Evolutionary conservation across 2,329 filamentous ascomycete species (phyloP).

Genomic region (Aureobasidium zeae): DNA sequence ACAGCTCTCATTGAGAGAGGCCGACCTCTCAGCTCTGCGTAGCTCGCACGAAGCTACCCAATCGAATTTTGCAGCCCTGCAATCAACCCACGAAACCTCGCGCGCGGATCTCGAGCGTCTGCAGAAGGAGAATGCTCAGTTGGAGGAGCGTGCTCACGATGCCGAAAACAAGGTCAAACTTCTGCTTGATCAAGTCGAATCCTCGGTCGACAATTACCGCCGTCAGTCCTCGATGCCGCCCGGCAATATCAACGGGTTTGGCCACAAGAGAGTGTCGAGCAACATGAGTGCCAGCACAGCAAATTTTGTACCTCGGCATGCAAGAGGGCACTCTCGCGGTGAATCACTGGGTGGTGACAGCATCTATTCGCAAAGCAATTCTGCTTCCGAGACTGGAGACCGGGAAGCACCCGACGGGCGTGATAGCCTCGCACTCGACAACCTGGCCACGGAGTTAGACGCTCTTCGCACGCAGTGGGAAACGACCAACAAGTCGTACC

Average conservation of each 20-base stretch:
- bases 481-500: slow-evolving; percentile 88
- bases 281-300: slow-evolving; percentile 30
- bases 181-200: slow-evolving; percentile 87
- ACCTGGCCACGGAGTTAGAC: slow-evolving; percentile 79
- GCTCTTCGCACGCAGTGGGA: slow-evolving; percentile 88
- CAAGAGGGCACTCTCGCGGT: slow-evolving; percentile 41
- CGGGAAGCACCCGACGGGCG: slow-evolving; percentile 31
- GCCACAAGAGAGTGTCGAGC: slow-evolving; percentile 37
- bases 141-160: slow-evolving; percentile 78
- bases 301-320: slow-evolving; percentile 22
- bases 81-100: slow-evolving; percentile 32
- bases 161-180: slow-evolving; percentile 90
- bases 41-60: slow-evolving; percentile 35
- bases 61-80: slow-evolving; percentile 47
- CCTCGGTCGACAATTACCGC: slow-evolving; percentile 88
- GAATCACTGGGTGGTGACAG: slow-evolving; percentile 56
- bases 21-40: slow-evolving; percentile 60
- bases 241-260: slow-evolving; percentile 30
- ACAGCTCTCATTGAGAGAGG: slow-evolving; percentile 57
- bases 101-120: slow-evolving; percentile 68
- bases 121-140: slow-evolving; percentile 67
- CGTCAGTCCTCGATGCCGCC: slow-evolving; percentile 51
- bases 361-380: slow-evolving; percentile 41
- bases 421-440: slow-evolving; percentile 70
- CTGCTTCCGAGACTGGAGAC: slow-evolving; percentile 21